A percentile compares a stretch with the other conserved stretches of the same genome.
phyloP scores from a whole-genome alignment of 2,329 filamentous ascomycete species.

The Calonectria hongkongensis region DNA sequence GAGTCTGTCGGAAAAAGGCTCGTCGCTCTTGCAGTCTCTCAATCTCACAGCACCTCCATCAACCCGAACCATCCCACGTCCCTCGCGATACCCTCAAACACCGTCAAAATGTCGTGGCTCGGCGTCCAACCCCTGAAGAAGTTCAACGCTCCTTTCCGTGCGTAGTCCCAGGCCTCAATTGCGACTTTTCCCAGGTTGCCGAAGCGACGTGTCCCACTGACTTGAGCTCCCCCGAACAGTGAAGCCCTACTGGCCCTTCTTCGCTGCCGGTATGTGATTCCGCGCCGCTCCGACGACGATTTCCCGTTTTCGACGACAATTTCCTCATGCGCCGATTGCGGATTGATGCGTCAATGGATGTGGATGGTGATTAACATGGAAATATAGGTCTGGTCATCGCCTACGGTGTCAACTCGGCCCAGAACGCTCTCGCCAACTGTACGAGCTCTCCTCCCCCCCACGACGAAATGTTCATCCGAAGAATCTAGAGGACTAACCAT shows the following conservation, averaged over 20 bases:
- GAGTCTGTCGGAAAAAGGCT: conserved; percentile 61
- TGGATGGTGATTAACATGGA: conserved; percentile 53
- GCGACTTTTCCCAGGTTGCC: conserved; percentile 45
- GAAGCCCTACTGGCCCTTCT: conserved; percentile 94
- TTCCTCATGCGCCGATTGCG: conserved; percentile 34
- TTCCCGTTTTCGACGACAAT: conserved; percentile 34
- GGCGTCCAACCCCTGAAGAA: conserved; percentile 82
- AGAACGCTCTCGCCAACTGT: conserved; percentile 87
- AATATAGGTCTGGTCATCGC: conserved; percentile 85
- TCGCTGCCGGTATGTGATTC: conserved; percentile 87
- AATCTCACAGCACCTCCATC: conserved; percentile 58
- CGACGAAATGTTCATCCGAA: conserved; percentile 4
- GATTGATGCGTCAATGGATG: conserved; percentile 48
- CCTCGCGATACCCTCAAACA: conserved; percentile 61
- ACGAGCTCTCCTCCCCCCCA: conserved; percentile 55
- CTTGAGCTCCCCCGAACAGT: conserved; percentile 71
- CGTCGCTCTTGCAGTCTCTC: conserved; percentile 61
- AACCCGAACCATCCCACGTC: conserved; percentile 60
- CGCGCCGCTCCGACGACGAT: conserved; percentile 44
- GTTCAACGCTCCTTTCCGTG: conserved; percentile 87
- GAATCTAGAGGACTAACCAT: conserved; percentile 50
- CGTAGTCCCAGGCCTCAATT: conserved; percentile 66
- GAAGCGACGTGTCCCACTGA: conserved; percentile 54
- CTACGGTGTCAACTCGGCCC: conserved; percentile 92
- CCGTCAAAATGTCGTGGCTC: conserved; percentile 83